Evolutionary conservation across 2,329 filamentous ascomycete species (phyloP), one percentile per base, ranked within the genome.

Genomic region (Lecanicillium sp.): DNA sequence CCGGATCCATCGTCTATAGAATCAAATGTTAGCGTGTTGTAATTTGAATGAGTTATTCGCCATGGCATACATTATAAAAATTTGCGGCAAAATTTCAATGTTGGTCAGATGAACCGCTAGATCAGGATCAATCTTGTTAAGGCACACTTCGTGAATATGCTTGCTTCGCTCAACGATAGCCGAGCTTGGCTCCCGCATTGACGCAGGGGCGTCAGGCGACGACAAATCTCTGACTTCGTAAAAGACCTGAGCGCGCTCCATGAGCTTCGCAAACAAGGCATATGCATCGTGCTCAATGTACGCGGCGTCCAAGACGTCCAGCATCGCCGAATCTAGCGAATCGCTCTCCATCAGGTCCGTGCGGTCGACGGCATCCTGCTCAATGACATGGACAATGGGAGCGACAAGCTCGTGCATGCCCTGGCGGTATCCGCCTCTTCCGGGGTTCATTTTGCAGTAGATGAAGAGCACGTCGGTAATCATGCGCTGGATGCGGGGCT

Each of bases 361-460:
- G 4, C 61, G 58, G 38, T 85, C 72, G 36, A 95, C 68, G 6
- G 89, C 83, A 62, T 98, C 92, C 49, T 81, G 72, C 49, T 89
- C 79, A 5, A 97, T 66, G 2, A 87, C 84, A 72, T 87, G 87
- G 6, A 96, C 67, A 28, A 98, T 79, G 0, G 92, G 89, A 0
- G 92, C 92, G 12, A 97, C 70, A 31, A 98, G 69, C 62, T 98
- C 92, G 57, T 98, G 92, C 90, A 98, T 98, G 10, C 92, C 92
- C 64, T 98, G 92, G n/a, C 92, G 79, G 57, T 98, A 98, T 14
- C 79, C 88, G 13, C 87, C 87, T 39, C 87, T 73, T 49, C 83
- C 79, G 2, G 87, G 87, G 54, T 97, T 87, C 38, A 94, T 74
- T 60, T 95, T 97, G 65, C 88, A 92, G 63, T 89, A 97, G 48